Conservation (phyloP, 2,329 filamentous ascomycete species). For the Diaporthe ilicicola region DNA sequence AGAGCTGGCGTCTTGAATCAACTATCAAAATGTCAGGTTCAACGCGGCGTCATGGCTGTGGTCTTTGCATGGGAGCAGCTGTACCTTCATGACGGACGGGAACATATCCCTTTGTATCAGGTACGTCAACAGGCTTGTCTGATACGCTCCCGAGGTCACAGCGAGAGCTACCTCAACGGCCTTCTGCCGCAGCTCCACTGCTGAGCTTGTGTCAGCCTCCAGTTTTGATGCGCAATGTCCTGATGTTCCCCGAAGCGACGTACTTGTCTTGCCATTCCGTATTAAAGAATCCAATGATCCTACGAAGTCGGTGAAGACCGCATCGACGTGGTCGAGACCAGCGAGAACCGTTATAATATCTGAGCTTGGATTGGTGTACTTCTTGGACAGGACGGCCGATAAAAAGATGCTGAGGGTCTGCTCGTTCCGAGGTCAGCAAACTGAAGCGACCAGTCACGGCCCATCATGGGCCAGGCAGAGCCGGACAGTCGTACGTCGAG, state of each 20-base stretch:
- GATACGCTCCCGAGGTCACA: constrained; percentile 91
- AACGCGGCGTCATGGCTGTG: not conserved
- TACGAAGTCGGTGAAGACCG: constrained; percentile 88
- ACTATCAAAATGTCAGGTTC: constrained; percentile 54
- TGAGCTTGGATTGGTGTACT: constrained; percentile 93
- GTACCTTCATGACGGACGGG: constrained; percentile 91
- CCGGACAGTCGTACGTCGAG: constrained; percentile 71
- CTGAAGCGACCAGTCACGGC: not conserved
- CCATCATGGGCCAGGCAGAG: too few relatives aligned
- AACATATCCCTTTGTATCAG: constrained; percentile 96
- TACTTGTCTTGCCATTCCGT: constrained; percentile 75
- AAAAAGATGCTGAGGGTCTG: constrained; percentile 93
- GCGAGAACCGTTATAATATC: constrained; percentile 92
- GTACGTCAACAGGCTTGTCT: constrained; percentile 92
- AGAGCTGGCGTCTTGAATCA: constrained; percentile 80
- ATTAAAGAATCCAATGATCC: constrained; percentile 83
- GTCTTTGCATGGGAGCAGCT: constrained; percentile 31
- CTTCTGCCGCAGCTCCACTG: constrained; percentile 79
- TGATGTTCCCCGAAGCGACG: not conserved
- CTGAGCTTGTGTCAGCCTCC: constrained; percentile 38
- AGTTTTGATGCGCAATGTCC: not conserved
- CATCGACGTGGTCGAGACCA: constrained; percentile 87
- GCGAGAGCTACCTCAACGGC: constrained; percentile 84
- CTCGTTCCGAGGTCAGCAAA: constrained; percentile 45
- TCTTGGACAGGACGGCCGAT: constrained; percentile 82